Evolutionary conservation across 768 basidiomycete species (phyloP).

Genomic region (Vararia minispora): DNA sequence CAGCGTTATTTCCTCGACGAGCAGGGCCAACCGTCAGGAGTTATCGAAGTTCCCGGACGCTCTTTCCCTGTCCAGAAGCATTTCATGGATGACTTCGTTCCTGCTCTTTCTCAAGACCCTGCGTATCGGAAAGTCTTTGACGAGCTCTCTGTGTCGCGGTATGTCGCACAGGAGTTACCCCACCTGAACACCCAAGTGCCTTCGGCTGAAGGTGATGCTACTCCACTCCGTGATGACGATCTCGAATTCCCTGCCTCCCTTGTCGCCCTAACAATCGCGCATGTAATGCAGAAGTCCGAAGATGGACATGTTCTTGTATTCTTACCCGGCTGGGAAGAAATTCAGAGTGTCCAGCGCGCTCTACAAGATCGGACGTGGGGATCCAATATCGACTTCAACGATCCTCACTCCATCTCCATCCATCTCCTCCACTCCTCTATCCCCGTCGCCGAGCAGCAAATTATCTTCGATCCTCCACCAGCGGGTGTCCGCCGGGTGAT

Average conservation of each 20-base stretch:
- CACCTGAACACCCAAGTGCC: conserved; percentile 28
- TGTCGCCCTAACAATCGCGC: conserved; percentile 69
- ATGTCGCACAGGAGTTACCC: conserved; percentile 64
- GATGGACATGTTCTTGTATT: conserved; percentile 88
- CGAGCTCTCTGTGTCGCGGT: conserved; percentile 61
- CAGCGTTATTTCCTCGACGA: conserved; percentile 74
- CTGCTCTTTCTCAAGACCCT: conserved; percentile 31
- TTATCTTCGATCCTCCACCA: conserved; percentile 77
- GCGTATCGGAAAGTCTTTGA: conserved; percentile 50
- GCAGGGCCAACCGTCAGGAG: conserved; percentile 45
- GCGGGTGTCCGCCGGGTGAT: conserved; percentile 77
- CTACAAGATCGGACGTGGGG: conserved; percentile 42
- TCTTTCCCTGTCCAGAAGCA: conserved; percentile 79
- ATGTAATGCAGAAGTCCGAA: conserved; percentile 61
- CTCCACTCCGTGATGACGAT: conserved; percentile 37
- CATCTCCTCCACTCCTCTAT: conserved; percentile 87
- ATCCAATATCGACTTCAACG: conserved; percentile 50
- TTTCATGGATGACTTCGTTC: conserved; percentile 71
- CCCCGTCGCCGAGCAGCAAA: conserved; percentile 80
- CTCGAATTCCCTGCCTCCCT: conserved; percentile 74
- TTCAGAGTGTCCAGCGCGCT: conserved; percentile 54
- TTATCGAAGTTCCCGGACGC: conserved; percentile 82
- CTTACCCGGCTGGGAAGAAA: conserved; percentile 91
- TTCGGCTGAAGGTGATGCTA: conserved; percentile 10
- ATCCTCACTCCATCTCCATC: conserved; percentile 47